Evolutionary conservation across 805 yeast genomes (phyloP), one percentile per base, ranked within the genome.

Genomic region (Kodamaea kaohsiungensis): DNA sequence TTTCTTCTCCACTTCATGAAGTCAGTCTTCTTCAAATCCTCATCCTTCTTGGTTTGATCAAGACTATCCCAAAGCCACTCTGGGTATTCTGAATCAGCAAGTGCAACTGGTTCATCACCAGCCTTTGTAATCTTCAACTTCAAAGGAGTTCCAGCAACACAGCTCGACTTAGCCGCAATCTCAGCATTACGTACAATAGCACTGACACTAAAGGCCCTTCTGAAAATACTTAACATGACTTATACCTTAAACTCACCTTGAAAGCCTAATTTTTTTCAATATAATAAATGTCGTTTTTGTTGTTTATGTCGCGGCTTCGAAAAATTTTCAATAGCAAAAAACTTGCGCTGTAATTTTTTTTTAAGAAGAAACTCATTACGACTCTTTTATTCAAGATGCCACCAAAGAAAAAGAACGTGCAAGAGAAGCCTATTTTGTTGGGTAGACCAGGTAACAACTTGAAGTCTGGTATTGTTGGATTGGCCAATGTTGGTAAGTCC

Each of bases 401-500:
- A 59, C 91, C 91, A 73, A 87, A 87, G 77, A 84, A 85, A 78
- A 81, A 78, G 73, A 84, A 72, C 59, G 84, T 55, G 56, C 72
- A 76, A 68, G 91, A 86, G 68, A 84, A 86, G 67, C 89, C 88
- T 68, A 78, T 90, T 64, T 80, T 87, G 59, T 82, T 90, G 62
- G 95, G 96, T 61, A 87, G 96, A 72, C 95, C 95, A 68, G 77
- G 80, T 59, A 72, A 72, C 58, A 72, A 70, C 60, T 67, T 72
- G 58, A 69, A 70, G 58, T 66, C 74, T 42, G 99, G 99, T 66
- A 91, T 93, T 60, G 99, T 93, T 55, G 99, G 99, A 56, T 81
- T 93, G 57, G 97, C 97, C 66, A 88, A 86, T 66, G 96, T 93
- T 60, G 99, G 99, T 65, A 95, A 95, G 74, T 91, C 97, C 12